phyloP scores from a whole-genome alignment of 2,329 filamentous ascomycete species.

The Alternaria sp. region DNA sequence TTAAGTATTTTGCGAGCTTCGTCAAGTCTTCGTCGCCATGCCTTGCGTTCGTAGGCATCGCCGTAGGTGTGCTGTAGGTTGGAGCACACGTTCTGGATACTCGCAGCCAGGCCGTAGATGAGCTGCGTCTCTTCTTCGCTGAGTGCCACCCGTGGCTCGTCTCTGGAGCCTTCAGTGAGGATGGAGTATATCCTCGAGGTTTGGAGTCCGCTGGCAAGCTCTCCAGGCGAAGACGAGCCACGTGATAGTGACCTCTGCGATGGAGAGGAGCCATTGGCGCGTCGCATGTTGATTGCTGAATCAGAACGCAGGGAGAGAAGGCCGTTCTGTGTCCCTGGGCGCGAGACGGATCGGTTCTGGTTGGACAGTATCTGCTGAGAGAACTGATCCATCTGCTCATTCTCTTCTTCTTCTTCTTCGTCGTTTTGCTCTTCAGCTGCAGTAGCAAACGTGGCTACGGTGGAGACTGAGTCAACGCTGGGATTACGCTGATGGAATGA shows the following conservation, averaged over 20 bases:
- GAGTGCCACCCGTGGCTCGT: constrained; percentile 47
- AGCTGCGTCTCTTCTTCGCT: constrained; percentile 63
- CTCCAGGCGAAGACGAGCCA: constrained; percentile 38
- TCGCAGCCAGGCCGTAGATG: constrained; percentile 57
- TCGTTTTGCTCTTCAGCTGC: constrained; percentile 60
- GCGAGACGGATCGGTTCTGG: constrained; percentile 22
- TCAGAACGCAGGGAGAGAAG: constrained; percentile 37
- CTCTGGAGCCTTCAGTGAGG: constrained; percentile 44
- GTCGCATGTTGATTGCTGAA: constrained; percentile 42
- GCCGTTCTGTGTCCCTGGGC: constrained; percentile 20
- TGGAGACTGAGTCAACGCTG: constrained; percentile 67
- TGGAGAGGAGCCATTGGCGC: constrained; percentile 32
- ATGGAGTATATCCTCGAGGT: constrained; percentile 51
- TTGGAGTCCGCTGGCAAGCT: constrained; percentile 44
- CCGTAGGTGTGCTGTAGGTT: constrained; percentile 56
- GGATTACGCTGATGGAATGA: constrained; percentile 57
- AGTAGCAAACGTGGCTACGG: constrained; percentile 67
- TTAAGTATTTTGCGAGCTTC: constrained; percentile 76
- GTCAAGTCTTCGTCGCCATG: constrained; percentile 75
- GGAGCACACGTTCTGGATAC: constrained; percentile 60
- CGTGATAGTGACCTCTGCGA: constrained; percentile 36
- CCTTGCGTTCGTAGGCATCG: constrained; percentile 63
- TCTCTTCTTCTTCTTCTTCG: constrained; percentile 45
- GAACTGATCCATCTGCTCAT: constrained; percentile 52
- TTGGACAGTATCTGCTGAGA: constrained; percentile 40